A percentile compares a stretch with the other conserved stretches of the same genome.
phyloP scores from a whole-genome alignment of 2,329 filamentous ascomycete genomes.

The Sporothrix schenckii region DNA sequence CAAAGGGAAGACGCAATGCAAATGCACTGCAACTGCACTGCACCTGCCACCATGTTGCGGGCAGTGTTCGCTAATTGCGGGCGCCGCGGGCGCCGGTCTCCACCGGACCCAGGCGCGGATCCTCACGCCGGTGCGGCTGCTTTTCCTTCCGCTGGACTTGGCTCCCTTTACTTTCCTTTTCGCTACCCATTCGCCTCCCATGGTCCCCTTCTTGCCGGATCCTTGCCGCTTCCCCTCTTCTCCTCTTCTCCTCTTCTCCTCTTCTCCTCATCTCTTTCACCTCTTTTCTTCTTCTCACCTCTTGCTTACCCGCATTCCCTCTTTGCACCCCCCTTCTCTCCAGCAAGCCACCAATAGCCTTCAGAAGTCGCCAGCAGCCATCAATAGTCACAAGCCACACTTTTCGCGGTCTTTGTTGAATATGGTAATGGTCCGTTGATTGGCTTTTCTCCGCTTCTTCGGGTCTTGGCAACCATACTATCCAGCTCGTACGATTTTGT shows the following conservation, averaged over 20 bases:
- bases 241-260: no score
- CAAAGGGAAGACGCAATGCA: background rate
- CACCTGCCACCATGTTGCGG: no score
- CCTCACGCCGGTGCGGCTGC: slow-evolving; percentile 1
- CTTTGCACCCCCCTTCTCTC: background rate
- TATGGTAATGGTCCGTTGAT: no score
- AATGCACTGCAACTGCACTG: no score
- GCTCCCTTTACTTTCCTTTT: background rate
- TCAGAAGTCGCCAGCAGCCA: no score
- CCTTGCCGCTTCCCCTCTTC: no score
- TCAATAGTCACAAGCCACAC: background rate
- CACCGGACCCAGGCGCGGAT: slow-evolving; percentile 1
- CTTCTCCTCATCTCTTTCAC: no score
- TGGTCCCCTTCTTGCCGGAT: no score
- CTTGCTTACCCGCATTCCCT: no score
- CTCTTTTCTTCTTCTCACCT: no score
- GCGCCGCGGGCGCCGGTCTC: background rate
- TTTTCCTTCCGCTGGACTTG: background rate
- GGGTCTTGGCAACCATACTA: background rate
- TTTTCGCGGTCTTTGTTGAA: no score
- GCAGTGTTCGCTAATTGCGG: background rate
- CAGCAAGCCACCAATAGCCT: background rate
- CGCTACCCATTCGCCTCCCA: background rate
- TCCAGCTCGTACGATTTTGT: no score
- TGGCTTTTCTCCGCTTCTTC: background rate